phyloP scores from a whole-genome alignment of 2,329 filamentous ascomycete species.

The Xylariaceae sp. region DNA sequence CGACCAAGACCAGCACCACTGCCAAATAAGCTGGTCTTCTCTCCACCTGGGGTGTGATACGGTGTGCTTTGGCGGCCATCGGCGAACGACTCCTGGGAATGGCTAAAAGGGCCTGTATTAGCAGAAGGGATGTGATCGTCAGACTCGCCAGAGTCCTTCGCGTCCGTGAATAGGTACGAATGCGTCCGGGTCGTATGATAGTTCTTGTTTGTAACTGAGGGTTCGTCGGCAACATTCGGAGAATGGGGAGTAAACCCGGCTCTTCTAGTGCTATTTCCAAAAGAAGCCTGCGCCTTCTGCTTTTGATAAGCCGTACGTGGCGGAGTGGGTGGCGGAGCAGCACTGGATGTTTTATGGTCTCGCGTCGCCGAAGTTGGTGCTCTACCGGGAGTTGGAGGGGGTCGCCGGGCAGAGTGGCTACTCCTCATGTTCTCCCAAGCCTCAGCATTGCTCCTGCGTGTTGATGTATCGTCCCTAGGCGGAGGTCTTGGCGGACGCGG shows the following conservation, averaged over 20 bases:
- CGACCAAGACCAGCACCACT: slow-evolving; percentile 37
- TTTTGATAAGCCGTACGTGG: slow-evolving; percentile 49
- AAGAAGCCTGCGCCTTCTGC: slow-evolving; percentile 51
- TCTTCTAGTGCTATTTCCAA: slow-evolving; percentile 41
- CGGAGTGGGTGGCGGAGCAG: slow-evolving; percentile 29
- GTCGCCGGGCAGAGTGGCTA: slow-evolving; percentile 13
- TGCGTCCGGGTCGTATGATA: slow-evolving; percentile 39
- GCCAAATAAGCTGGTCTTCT: slow-evolving; percentile 56
- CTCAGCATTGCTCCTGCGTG: slow-evolving; percentile 24
- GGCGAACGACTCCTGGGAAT: slow-evolving; percentile 40
- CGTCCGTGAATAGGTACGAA: slow-evolving; percentile 25
- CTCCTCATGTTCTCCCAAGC: slow-evolving; percentile 32
- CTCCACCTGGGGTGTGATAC: slow-evolving; percentile 52
- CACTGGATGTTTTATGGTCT: slow-evolving; percentile 19
- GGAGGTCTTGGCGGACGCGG: slow-evolving; percentile 14
- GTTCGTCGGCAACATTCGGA: slow-evolving; percentile 46
- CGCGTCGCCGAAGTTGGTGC: slow-evolving; percentile 24
- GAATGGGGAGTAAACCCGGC: slow-evolving; percentile 47
- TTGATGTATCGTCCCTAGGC: slow-evolving; percentile 21
- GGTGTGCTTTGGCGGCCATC: slow-evolving; percentile 55
- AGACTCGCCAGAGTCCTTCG: slow-evolving; percentile 16
- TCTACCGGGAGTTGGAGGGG: slow-evolving; percentile 21
- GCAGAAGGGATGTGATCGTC: slow-evolving; percentile 10
- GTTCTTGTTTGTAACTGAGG: slow-evolving; percentile 45
- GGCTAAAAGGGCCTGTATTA: slow-evolving; percentile 43